A percentile compares a stretch with the other conserved stretches of the same genome.
Conservation (phyloP, 176 grass and related monocot genomes). For the Cenchrus fungigraminus region DNA sequence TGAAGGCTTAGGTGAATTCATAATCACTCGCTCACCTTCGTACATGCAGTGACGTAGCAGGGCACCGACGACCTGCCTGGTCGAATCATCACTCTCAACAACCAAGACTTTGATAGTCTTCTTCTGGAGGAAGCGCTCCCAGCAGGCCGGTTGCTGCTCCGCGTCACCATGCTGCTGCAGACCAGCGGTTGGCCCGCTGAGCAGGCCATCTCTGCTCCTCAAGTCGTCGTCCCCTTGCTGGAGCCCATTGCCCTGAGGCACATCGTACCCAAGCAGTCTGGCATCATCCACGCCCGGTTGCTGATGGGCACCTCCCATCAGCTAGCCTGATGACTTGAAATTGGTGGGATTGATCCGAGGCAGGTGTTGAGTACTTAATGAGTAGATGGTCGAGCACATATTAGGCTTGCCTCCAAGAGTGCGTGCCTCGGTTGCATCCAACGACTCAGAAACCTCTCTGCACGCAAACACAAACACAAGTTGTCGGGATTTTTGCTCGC, state of each 20-base stretch:
- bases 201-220: slow-evolving; percentile 36
- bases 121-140: slow-evolving; percentile 78
- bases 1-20: not conserved
- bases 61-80: slow-evolving; percentile 63
- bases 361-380: slow-evolving; percentile 5
- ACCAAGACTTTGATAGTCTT: slow-evolving; percentile 67
- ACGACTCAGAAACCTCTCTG: not conserved
- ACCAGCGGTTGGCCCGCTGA: not conserved
- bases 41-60: slow-evolving; percentile 78
- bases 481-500: no score
- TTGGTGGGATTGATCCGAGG: slow-evolving; percentile 24
- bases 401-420: slow-evolving; percentile 43
- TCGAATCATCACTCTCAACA: slow-evolving; percentile 81
- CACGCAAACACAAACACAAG: not conserved
- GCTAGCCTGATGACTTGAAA: slow-evolving; percentile 36
- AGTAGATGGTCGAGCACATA: slow-evolving; percentile 36
- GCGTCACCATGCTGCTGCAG: slow-evolving; percentile 24
- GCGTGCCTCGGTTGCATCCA: slow-evolving; percentile 18
- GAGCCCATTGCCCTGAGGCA: slow-evolving; percentile 23
- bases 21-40: slow-evolving; percentile 47
- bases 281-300: slow-evolving; percentile 30
- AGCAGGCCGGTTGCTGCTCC: slow-evolving; percentile 39
- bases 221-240: slow-evolving; percentile 34
- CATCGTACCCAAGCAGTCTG: slow-evolving; percentile 10
- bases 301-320: slow-evolving; percentile 52